These are phyloP conservation scores for Closterium sp. DNA, from an alignment of 139 green algal species.

Conservation along the genomic window DNA sequence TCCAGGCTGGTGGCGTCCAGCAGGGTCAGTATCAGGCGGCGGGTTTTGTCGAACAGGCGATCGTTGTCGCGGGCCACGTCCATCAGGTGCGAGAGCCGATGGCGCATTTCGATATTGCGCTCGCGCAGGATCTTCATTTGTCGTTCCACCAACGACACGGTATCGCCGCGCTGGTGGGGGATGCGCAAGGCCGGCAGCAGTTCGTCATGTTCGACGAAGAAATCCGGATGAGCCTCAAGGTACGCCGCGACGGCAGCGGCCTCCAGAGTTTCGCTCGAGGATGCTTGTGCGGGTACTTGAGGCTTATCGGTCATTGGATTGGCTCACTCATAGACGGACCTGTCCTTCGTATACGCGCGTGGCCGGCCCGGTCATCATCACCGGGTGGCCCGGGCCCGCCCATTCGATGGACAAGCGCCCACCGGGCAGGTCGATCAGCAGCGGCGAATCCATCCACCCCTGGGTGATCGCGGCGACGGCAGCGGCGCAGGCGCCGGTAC, in stretches of 20 bases:
- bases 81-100: background rate
- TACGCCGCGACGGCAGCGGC: background rate
- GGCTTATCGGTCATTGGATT: too few species aligned
- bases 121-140: background rate
- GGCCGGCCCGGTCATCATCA: constrained; percentile 93
- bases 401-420: constrained; percentile 89
- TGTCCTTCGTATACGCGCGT: constrained; percentile 75
- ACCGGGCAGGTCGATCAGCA: constrained; percentile 85
- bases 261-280: background rate
- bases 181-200: background rate
- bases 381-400: constrained; percentile 71
- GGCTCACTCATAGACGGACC: too few species aligned
- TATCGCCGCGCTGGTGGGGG: background rate
- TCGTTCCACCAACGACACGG: background rate
- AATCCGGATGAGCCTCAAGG: background rate
- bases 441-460: constrained; percentile 75
- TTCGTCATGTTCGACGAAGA: background rate
- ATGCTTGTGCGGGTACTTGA: background rate
- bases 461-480: constrained; percentile 67
- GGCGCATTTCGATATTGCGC: background rate
- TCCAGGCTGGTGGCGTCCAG: background rate
- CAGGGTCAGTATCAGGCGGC: background rate
- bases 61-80: background rate
- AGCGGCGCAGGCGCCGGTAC: constrained; percentile 85
- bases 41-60: background rate